A percentile compares a stretch with the other conserved stretches of the same genome.
These are phyloP conservation scores for Cadophora luteo-olivacea DNA, from an alignment of 2,329 filamentous ascomycete genomes.

Conservation along the genomic window DNA sequence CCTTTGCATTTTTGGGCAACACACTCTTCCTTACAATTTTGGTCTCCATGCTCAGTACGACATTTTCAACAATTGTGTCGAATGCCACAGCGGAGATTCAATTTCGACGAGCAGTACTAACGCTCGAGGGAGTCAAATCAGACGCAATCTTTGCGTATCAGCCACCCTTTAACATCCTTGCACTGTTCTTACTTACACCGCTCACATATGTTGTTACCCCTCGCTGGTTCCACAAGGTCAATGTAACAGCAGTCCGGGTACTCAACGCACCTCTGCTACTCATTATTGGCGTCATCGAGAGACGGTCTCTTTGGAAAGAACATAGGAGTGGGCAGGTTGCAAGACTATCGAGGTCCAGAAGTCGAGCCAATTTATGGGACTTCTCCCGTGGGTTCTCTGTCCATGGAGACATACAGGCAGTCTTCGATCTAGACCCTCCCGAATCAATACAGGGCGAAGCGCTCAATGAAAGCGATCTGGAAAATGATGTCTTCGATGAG, in stretches of 20 bases:
- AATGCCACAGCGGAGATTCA: slow-evolving; percentile 86
- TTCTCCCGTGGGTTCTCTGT: slow-evolving; percentile 41
- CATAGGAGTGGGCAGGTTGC: slow-evolving; percentile 32
- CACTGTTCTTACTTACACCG: slow-evolving; percentile 75
- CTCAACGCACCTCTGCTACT: slow-evolving; percentile 80
- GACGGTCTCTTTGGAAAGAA: slow-evolving; percentile 67
- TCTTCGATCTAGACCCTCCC: slow-evolving; percentile 43
- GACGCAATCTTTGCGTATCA: slow-evolving; percentile 70
- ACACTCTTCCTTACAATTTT: slow-evolving; percentile 89
- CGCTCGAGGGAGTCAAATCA: slow-evolving; percentile 84
- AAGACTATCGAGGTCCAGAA: slow-evolving; percentile 34
- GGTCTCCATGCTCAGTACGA: slow-evolving; percentile 86
- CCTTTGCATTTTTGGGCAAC: slow-evolving; percentile 86
- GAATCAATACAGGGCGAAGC: slow-evolving; percentile 37
- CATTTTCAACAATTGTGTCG: slow-evolving; percentile 77
- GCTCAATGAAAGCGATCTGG: slow-evolving; percentile 30
- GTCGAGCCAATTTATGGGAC: slow-evolving; percentile 38
- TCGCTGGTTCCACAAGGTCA: slow-evolving; percentile 90
- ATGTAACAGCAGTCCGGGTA: slow-evolving; percentile 75
- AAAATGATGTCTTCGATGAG: slow-evolving; percentile 29
- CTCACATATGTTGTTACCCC: slow-evolving; percentile 80
- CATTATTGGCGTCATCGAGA: slow-evolving; percentile 73
- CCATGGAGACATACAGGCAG: slow-evolving; percentile 44
- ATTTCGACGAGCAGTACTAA: slow-evolving; percentile 80
- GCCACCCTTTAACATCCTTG: slow-evolving; percentile 83